These are phyloP conservation scores for Hypoxylon fuscum DNA, from an alignment of 495 filamentous ascomycete species.

Conservation along the genomic window DNA sequence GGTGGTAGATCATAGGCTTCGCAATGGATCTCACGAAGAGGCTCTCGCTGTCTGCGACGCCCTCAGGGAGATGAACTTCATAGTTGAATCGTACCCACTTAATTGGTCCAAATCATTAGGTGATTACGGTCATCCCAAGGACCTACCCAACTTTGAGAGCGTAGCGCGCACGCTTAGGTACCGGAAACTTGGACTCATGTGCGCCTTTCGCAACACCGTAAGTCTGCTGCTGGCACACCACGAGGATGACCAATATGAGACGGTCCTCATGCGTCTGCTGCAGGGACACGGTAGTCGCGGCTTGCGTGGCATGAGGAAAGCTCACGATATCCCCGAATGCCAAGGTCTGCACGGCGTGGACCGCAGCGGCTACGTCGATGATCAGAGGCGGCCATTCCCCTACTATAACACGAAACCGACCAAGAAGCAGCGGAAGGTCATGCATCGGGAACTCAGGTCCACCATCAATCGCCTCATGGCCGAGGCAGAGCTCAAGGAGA, in stretches of 20 bases:
- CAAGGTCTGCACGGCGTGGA: slow-evolving; percentile 74
- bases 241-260: slow-evolving; percentile 86
- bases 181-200: slow-evolving; percentile 70
- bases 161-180: slow-evolving; percentile 80
- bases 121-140: slow-evolving; percentile 42
- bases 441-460: slow-evolving; percentile 35
- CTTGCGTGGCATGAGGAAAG: slow-evolving; percentile 71
- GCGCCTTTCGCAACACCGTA: slow-evolving; percentile 55
- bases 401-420: slow-evolving; percentile 40
- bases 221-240: slow-evolving; percentile 83
- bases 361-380: slow-evolving; percentile 67
- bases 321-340: slow-evolving; percentile 82
- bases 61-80: slow-evolving; percentile 51
- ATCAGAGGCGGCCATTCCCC: slow-evolving; percentile 42
- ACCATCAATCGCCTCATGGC: slow-evolving; percentile 18
- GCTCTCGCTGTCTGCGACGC: slow-evolving; percentile 66
- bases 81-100: slow-evolving; percentile 36
- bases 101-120: slow-evolving; percentile 48
- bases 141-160: slow-evolving; percentile 76
- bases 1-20: slow-evolving; percentile 81
- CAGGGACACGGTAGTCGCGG: slow-evolving; percentile 69
- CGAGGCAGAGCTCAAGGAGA: slow-evolving; percentile 20
- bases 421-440: slow-evolving; percentile 8
- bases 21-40: slow-evolving; percentile 73
- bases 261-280: slow-evolving; percentile 77